Conservation (phyloP, 495 filamentous ascomycete genomes). For the Tuber melanosporum region DNA sequence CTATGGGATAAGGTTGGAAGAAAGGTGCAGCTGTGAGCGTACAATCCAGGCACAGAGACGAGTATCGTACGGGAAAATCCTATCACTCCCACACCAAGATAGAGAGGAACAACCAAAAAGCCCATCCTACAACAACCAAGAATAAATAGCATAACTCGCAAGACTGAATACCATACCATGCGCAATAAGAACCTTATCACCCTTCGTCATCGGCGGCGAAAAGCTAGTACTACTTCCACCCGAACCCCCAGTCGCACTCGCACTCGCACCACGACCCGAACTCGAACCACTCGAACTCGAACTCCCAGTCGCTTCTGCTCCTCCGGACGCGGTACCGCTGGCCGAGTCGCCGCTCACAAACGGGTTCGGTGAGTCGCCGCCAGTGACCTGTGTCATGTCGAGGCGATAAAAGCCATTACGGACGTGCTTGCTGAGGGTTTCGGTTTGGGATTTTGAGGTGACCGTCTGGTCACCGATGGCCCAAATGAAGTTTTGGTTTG, state of each 20-base stretch:
- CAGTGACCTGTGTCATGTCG: conserved; percentile 52
- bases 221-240: not conserved
- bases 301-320: conserved; percentile 34
- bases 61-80: not conserved
- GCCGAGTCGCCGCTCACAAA: conserved; percentile 44
- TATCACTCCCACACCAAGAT: not conserved
- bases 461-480: conserved; percentile 56
- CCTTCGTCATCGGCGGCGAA: conserved; percentile 28
- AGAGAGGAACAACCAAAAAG: not conserved
- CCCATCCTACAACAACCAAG: conserved; percentile 6
- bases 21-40: not conserved
- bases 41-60: not conserved
- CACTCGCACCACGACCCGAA: too few relatives aligned
- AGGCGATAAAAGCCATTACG: conserved; percentile 50
- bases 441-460: conserved; percentile 47
- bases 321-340: conserved; percentile 20
- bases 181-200: conserved; percentile 38
- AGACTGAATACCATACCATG: conserved; percentile 39
- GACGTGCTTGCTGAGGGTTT: conserved; percentile 51
- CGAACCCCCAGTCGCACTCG: too few relatives aligned
- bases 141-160: conserved; percentile 17
- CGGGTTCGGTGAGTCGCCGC: conserved; percentile 56
- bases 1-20: not conserved
- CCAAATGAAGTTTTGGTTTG: conserved; percentile 58
- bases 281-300: too few relatives aligned